Conservation (phyloP, 768 basidiomycete genomes). For the Podaxis sp. region DNA sequence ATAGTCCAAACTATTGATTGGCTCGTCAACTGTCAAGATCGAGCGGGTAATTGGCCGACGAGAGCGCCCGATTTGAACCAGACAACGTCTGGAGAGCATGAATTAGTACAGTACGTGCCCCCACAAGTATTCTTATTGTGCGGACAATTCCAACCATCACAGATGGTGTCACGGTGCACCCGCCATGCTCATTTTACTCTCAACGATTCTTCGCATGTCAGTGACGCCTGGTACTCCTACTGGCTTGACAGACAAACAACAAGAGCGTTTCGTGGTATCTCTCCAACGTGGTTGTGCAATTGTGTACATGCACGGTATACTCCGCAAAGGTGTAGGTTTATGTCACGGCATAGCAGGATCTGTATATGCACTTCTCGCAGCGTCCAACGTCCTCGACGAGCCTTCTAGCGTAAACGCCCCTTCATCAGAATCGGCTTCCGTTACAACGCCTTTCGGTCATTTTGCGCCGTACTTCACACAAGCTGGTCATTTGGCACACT, state of each 20-base stretch:
- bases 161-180: constrained; percentile 63
- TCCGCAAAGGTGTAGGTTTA: constrained; percentile 54
- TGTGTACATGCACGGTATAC: constrained; percentile 43
- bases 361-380: constrained; percentile 49
- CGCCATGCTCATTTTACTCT: constrained; percentile 43
- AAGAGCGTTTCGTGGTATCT: constrained; percentile 25
- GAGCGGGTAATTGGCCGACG: constrained; percentile 49
- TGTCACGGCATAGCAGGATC: constrained; percentile 56
- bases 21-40: constrained; percentile 41
- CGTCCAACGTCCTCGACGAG: constrained; percentile 38
- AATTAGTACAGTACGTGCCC: constrained; percentile 44
- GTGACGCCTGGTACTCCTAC: constrained; percentile 17
- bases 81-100: constrained; percentile 20
- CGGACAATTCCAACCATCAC: background rate
- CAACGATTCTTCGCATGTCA: constrained; percentile 33
- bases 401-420: background rate
- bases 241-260: constrained; percentile 19
- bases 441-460: background rate
- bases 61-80: constrained; percentile 24
- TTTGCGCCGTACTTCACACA: constrained; percentile 26
- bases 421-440: background rate
- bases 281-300: constrained; percentile 35
- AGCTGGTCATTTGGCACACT: constrained; percentile 44
- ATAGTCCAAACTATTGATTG: constrained; percentile 44
- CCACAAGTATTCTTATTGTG: background rate